These are phyloP conservation scores for Saturnispora sanitii DNA, from an alignment of 805 yeast genomes.

Conservation along the genomic window DNA sequence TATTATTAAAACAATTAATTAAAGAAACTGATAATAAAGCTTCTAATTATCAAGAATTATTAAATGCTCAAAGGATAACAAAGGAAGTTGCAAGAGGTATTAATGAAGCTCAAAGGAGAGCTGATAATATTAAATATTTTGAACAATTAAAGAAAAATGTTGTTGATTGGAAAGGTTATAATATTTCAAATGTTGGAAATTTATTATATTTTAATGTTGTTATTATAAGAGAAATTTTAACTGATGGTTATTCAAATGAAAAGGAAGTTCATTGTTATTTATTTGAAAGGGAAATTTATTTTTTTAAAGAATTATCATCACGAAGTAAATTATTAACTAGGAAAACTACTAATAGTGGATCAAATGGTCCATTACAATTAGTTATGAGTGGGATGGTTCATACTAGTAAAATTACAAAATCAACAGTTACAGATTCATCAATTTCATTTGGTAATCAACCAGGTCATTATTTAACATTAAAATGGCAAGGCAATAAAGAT, in stretches of 20 bases:
- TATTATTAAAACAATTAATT: constrained; percentile 64
- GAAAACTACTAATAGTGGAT: constrained; percentile 37
- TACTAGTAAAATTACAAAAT: constrained; percentile 21
- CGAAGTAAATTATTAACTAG: constrained; percentile 39
- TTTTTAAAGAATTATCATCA: constrained; percentile 50
- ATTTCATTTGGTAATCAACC: constrained; percentile 19
- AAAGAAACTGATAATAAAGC: constrained; percentile 47
- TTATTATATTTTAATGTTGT: constrained; percentile 66
- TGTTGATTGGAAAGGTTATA: constrained; percentile 87
- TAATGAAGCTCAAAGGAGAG: constrained; percentile 87
- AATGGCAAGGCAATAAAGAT: constrained; percentile 82
- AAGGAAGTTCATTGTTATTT: constrained; percentile 83
- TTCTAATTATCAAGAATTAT: constrained; percentile 56
- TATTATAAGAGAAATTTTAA: constrained; percentile 48
- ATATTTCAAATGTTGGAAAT: constrained; percentile 72
- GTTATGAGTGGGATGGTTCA: constrained; percentile 26
- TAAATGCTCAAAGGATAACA: constrained; percentile 60
- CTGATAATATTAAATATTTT: constrained; percentile 71
- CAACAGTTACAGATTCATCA: constrained; percentile 24
- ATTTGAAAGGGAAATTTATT: constrained; percentile 58
- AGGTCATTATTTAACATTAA: constrained; percentile 54
- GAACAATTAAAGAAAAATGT: constrained; percentile 66
- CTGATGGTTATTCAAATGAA: constrained; percentile 51
- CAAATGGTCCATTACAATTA: constrained; percentile 12
- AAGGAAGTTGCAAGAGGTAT: constrained; percentile 79